Evolutionary conservation across 2,329 filamentous ascomycete species (phyloP).

Genomic region (Neopestalotiopsis sp.): DNA sequence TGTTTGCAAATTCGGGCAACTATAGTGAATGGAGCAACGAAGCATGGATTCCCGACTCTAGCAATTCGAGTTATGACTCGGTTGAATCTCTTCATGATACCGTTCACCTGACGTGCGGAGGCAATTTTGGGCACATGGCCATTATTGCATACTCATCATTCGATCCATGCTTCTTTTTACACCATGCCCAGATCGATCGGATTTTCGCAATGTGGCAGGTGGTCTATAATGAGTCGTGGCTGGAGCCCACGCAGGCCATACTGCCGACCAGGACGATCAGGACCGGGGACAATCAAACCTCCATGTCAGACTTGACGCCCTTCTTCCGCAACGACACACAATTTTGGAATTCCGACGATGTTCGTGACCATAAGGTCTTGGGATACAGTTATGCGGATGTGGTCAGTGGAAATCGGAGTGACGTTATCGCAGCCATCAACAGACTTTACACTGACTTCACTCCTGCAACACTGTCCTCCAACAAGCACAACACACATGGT

Average conservation of each 20-base stretch:
- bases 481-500: background rate
- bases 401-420: constrained; percentile 41
- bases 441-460: constrained; percentile 35
- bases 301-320: constrained; percentile 65
- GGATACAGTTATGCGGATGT: constrained; percentile 79
- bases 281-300: constrained; percentile 57
- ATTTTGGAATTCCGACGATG: constrained; percentile 71
- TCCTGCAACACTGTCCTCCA: constrained; percentile 10
- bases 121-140: constrained; percentile 67
- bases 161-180: constrained; percentile 80
- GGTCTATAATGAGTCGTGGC: constrained; percentile 71
- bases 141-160: constrained; percentile 76
- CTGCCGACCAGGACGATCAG: constrained; percentile 66
- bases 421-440: constrained; percentile 17
- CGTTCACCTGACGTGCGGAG: constrained; percentile 60
- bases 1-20: constrained; percentile 71
- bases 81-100: constrained; percentile 69
- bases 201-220: constrained; percentile 79
- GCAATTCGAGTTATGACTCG: constrained; percentile 62
- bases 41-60: constrained; percentile 57
- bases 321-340: constrained; percentile 66
- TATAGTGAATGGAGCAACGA: constrained; percentile 75
- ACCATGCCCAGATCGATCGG: constrained; percentile 78
- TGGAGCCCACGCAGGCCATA: constrained; percentile 59
- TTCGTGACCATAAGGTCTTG: constrained; percentile 64